Evolutionary conservation across 257 asterid species (phyloP).

Genomic region (Capsicum pubescens): DNA sequence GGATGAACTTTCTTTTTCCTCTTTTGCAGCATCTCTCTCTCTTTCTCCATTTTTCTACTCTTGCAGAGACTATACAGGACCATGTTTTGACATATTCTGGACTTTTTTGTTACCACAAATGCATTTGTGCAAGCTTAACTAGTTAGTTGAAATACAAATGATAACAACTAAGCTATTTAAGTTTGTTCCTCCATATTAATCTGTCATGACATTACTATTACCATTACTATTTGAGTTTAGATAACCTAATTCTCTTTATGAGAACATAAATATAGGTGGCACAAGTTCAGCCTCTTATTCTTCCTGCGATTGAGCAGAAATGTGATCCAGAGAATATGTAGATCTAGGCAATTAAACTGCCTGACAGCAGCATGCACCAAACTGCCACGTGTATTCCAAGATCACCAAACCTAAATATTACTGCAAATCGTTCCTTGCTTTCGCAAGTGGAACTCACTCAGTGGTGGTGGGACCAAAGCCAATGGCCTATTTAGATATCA

Average conservation of each 20-base stretch:
- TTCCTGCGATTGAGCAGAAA: neutral
- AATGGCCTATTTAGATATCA: neutral
- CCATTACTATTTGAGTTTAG: neutral
- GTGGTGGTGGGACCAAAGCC: neutral
- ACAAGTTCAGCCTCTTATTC: neutral
- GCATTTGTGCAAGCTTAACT: neutral
- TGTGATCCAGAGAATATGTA: neutral
- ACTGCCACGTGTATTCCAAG: conserved; percentile 3
- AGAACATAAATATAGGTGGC: conserved; percentile 3
- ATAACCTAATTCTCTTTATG: neutral
- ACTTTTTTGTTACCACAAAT: neutral
- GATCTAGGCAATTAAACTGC: neutral
- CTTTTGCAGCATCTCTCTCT: neutral
- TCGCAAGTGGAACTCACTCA: neutral
- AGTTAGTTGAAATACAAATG: neutral
- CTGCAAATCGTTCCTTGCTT: conserved; percentile 5
- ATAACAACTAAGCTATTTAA: conserved; percentile 10
- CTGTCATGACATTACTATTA: neutral
- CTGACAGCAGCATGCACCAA: conserved; percentile 35
- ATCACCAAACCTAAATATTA: neutral
- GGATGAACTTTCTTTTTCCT: neutral
- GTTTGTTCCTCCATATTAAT: neutral
- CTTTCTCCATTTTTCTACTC: conserved; percentile 8
- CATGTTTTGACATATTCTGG: conserved; percentile 12
- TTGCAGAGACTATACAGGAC: conserved; percentile 15